A percentile compares a stretch with the other conserved stretches of the same genome.
These are phyloP conservation scores for Pichia eremophila DNA, from an alignment of 805 yeast species.

Conservation along the genomic window DNA sequence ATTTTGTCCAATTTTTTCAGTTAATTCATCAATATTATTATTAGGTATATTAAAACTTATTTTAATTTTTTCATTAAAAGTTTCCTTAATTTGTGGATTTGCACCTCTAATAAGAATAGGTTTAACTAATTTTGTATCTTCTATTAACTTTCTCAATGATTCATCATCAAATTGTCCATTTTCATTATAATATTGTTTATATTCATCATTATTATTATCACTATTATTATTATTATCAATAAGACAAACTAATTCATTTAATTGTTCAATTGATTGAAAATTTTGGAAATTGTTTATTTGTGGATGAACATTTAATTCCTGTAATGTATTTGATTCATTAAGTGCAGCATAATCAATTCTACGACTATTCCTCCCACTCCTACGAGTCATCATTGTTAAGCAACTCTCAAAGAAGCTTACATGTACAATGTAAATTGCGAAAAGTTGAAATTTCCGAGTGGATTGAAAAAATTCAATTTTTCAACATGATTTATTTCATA, in stretches of 20 bases:
- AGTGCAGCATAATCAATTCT: constrained; percentile 71
- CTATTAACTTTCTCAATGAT: constrained; percentile 15
- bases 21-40: constrained; percentile 47
- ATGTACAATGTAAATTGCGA: too few species aligned
- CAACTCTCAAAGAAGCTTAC: too few species aligned
- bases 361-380: constrained; percentile 23
- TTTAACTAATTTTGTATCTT: constrained; percentile 19
- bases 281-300: constrained; percentile 31
- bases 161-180: constrained; percentile 20
- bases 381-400: constrained; percentile 1
- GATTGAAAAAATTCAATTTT: too few species aligned
- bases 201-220: constrained; percentile 5
- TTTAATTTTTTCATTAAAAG: constrained; percentile 8
- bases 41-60: constrained; percentile 34
- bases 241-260: constrained; percentile 13
- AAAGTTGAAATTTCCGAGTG: too few species aligned
- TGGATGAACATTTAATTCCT: constrained; percentile 48
- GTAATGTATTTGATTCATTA: constrained; percentile 57
- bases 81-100: constrained; percentile 10
- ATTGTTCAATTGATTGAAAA: constrained; percentile 10
- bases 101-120: constrained; percentile 27
- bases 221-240: constrained; percentile 14
- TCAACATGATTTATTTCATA: too few species aligned
- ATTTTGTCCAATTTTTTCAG: constrained; percentile 53
- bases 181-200: neutral